Evolutionary conservation across 179 eudicot species (phyloP).

Genomic region (Gypsophila paniculata): DNA sequence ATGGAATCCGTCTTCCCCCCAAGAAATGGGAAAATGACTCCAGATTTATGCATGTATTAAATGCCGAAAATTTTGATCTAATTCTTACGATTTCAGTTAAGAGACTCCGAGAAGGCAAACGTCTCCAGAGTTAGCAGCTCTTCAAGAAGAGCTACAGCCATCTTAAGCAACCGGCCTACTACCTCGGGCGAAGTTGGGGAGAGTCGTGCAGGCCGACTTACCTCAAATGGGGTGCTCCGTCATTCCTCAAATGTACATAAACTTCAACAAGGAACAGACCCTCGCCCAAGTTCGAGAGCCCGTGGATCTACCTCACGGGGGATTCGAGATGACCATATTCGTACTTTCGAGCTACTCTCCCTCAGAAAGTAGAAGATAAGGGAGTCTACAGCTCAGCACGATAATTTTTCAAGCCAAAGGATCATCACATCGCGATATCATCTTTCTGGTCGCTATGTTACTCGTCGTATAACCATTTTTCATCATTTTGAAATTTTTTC

Average conservation of each 20-base stretch:
- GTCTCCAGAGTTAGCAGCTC: conserved; percentile 63
- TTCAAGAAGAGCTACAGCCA: conserved; percentile 53
- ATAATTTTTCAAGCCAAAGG: conserved; percentile 21
- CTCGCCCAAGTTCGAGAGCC: conserved; percentile 50
- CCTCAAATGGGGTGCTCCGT: conserved; percentile 44
- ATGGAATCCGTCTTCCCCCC: neutral
- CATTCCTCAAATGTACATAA: conserved; percentile 56
- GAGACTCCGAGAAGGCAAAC: conserved; percentile 43
- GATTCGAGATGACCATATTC: conserved; percentile 64
- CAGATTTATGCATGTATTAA: neutral
- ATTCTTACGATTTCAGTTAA: conserved; percentile 38
- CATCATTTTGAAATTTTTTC: conserved; percentile 9
- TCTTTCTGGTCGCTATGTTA: conserved; percentile 14
- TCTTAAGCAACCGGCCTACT: conserved; percentile 55
- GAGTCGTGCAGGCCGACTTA: conserved; percentile 44
- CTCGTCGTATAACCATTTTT: conserved; percentile 19
- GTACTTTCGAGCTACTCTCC: conserved; percentile 81
- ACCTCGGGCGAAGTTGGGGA: conserved; percentile 60
- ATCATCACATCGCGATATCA: conserved; percentile 15
- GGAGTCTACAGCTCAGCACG: conserved; percentile 15
- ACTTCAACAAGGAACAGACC: conserved; percentile 50
- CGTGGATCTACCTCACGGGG: conserved; percentile 51
- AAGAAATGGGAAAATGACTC: neutral
- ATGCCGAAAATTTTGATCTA: no score
- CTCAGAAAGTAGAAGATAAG: conserved; percentile 39